These are phyloP conservation scores for Cladosporium velox DNA, from an alignment of 2,329 filamentous ascomycete species.

Conservation along the genomic window DNA sequence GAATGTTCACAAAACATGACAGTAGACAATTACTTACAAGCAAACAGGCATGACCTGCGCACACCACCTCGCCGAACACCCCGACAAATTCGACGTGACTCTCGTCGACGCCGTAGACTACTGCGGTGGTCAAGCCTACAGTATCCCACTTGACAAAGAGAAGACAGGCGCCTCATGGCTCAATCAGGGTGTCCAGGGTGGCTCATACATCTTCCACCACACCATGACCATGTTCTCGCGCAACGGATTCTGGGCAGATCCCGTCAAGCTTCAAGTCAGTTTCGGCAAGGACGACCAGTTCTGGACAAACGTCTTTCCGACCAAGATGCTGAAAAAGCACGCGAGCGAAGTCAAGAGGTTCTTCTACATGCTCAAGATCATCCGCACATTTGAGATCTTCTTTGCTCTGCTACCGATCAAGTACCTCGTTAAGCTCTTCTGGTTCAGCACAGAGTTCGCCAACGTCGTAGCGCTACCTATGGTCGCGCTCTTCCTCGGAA, in stretches of 20 bases:
- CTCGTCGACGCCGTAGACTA: constrained; percentile 61
- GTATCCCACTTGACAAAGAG: constrained; percentile 57
- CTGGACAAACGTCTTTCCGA: constrained; percentile 68
- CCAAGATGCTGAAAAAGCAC: constrained; percentile 57
- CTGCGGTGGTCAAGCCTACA: constrained; percentile 63
- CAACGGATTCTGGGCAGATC: constrained; percentile 58
- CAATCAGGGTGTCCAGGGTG: constrained; percentile 66
- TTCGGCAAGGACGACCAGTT: constrained; percentile 65
- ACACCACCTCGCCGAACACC: constrained; percentile 65
- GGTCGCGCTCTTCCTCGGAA: constrained; percentile 72
- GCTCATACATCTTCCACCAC: constrained; percentile 67
- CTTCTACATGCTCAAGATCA: constrained; percentile 56
- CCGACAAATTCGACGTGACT: constrained; percentile 65
- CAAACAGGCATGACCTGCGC: constrained; percentile 63
- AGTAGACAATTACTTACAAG: constrained; percentile 27
- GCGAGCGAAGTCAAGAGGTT: constrained; percentile 59
- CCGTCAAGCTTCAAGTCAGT: constrained; percentile 62
- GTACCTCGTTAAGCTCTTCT: constrained; percentile 65
- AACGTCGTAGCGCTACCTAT: constrained; percentile 72
- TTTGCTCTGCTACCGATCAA: constrained; percentile 64
- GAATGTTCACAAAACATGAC: not conserved
- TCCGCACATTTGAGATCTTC: constrained; percentile 62
- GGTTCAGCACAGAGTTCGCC: constrained; percentile 69
- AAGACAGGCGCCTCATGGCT: constrained; percentile 61
- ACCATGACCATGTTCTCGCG: constrained; percentile 65